Evolutionary conservation across 441 rosid genomes (phyloP).

Genomic region (Adansonia gregorii): DNA sequence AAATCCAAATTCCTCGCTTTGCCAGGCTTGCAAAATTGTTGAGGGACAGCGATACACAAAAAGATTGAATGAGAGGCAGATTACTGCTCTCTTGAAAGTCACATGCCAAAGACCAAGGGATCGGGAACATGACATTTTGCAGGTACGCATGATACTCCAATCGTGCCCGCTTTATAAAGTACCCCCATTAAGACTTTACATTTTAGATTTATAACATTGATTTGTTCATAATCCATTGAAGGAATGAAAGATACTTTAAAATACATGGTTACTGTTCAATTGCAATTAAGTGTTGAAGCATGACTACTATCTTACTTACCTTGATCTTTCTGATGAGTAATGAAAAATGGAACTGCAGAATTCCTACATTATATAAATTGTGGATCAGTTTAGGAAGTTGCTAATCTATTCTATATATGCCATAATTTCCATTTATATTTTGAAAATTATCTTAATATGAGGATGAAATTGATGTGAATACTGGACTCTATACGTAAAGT

Average conservation of each 20-base stretch:
- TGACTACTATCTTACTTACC: not conserved
- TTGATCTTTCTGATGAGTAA: not conserved
- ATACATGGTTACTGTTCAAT: not conserved
- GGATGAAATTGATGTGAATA: not conserved
- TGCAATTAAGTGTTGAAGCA: not conserved
- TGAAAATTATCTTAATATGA: not conserved
- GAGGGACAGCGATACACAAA: slow-evolving; percentile 96
- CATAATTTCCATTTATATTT: not conserved
- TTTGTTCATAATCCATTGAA: not conserved
- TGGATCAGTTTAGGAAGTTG: slow-evolving; percentile 15
- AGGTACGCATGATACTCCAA: slow-evolving; percentile 40
- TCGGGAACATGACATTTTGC: slow-evolving; percentile 82
- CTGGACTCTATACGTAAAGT: slow-evolving; percentile 8
- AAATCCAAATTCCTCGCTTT: slow-evolving; percentile 28
- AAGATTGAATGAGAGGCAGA: slow-evolving; percentile 90
- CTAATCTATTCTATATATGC: not conserved
- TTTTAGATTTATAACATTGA: not conserved
- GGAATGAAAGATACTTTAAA: slow-evolving; percentile 17
- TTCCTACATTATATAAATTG: not conserved
- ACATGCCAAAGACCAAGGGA: slow-evolving; percentile 97
- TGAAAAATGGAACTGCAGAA: not conserved
- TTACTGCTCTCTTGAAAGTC: slow-evolving; percentile 83
- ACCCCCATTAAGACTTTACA: not conserved
- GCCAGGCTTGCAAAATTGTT: slow-evolving; percentile 94
- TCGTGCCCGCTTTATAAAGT: not conserved